Percentiles rank a stretch among this genome's conserved stretches.
phyloP scores from a whole-genome alignment of 78 protist species.

The Mantamonas sphyraenae region DNA sequence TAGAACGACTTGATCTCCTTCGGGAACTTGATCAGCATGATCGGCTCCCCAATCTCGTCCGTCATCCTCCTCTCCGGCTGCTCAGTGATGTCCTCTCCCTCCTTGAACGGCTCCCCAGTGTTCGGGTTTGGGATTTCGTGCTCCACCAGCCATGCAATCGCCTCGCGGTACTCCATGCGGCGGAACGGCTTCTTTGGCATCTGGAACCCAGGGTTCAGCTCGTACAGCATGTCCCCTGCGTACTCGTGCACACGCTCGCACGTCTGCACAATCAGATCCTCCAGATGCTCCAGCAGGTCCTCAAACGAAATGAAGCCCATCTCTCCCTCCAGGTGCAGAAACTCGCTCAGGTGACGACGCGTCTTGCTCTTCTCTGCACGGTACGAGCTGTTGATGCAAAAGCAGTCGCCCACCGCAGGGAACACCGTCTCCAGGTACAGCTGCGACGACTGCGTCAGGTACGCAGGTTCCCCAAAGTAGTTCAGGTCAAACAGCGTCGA shows the following conservation, averaged over 20 bases:
- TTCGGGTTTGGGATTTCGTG: constrained; percentile 57
- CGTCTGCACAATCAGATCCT: constrained; percentile 67
- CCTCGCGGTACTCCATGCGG: constrained; percentile 81
- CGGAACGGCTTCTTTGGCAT: constrained; percentile 78
- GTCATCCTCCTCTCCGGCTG: constrained; percentile 87
- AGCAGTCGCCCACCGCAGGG: constrained; percentile 55
- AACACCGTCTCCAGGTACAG: constrained; percentile 85
- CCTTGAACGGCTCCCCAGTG: constrained; percentile 30
- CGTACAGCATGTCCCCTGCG: constrained; percentile 27
- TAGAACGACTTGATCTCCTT: constrained; percentile 90
- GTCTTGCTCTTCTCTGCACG: constrained; percentile 89
- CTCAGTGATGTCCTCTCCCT: constrained; percentile 91
- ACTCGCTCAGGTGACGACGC: constrained; percentile 90
- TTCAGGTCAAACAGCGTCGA: constrained; percentile 71
- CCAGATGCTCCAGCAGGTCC: constrained; percentile 71
- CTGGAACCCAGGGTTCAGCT: constrained; percentile 65
- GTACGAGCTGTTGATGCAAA: constrained; percentile 61
- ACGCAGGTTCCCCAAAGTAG: constrained; percentile 78
- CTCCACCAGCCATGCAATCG: constrained; percentile 66
- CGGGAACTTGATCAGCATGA: constrained; percentile 87
- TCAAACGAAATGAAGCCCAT: constrained; percentile 82
- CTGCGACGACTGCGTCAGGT: constrained; percentile 93
- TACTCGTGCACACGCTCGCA: constrained; percentile 25
- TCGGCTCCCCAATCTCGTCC: constrained; percentile 82
- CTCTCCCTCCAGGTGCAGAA: constrained; percentile 82